Conservation (phyloP, 2,329 filamentous ascomycete species). For the Gaeumannomyces tritici region DNA sequence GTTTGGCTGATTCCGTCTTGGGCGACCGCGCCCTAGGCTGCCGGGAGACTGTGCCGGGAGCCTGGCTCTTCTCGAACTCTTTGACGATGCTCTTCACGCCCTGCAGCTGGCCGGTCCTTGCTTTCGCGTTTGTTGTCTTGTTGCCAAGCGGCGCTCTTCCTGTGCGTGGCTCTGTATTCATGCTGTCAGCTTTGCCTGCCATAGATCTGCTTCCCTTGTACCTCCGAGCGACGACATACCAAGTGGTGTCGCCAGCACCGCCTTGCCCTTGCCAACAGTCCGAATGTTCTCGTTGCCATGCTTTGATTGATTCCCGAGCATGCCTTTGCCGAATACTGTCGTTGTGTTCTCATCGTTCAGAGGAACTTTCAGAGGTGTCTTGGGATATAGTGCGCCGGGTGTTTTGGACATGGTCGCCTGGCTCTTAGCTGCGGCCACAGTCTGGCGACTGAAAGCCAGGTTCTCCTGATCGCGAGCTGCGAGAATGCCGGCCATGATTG, state of each 20-base stretch:
- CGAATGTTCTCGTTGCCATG: slow-evolving; percentile 46
- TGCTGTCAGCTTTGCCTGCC: slow-evolving; percentile 2
- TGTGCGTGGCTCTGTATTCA: slow-evolving; percentile 45
- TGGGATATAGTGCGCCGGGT: slow-evolving; percentile 64
- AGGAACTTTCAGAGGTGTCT: slow-evolving; percentile 71
- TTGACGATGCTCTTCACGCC: slow-evolving; percentile 50
- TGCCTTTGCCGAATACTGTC: slow-evolving; percentile 41
- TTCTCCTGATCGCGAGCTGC: slow-evolving; percentile 85
- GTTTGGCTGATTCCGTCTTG: slow-evolving; percentile 44
- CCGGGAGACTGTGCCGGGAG: slow-evolving; percentile 48
- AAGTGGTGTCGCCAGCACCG: slow-evolving; percentile 68
- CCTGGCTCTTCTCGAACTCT: slow-evolving; percentile 53
- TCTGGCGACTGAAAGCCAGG: slow-evolving; percentile 64
- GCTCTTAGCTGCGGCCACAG: slow-evolving; percentile 60
- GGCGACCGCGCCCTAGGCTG: slow-evolving; percentile 47
- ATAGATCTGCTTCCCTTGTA: too few relatives aligned
- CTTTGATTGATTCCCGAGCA: slow-evolving; percentile 41
- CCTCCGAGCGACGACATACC: slow-evolving; percentile 39
- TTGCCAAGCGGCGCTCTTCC: slow-evolving; percentile 72
- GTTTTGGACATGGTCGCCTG: slow-evolving; percentile 57
- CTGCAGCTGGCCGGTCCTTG: slow-evolving; percentile 48
- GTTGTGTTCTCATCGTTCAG: slow-evolving; percentile 82
- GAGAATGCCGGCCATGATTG: background rate
- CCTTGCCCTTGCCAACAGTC: slow-evolving; percentile 42
- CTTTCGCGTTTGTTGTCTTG: slow-evolving; percentile 93